Base-by-base conservation (phyloP, 257 asterid genomes). In the Linaria vulgaris region DNA sequence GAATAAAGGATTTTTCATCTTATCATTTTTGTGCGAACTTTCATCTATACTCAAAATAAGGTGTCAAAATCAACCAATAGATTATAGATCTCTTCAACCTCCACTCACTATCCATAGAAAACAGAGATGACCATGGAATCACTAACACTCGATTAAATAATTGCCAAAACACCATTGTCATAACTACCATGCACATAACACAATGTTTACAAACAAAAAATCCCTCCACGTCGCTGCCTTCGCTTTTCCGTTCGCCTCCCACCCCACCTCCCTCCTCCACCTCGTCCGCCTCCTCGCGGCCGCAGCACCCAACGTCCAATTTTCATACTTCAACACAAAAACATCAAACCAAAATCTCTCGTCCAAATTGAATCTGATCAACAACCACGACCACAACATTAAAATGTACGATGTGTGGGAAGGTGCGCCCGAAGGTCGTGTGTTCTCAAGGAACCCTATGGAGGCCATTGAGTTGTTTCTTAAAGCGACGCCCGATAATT, bases 161-260 rank as follows among this genome's bases (percentile, higher is more conserved):
- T 3, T 19, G 25, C n/a, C 4, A 0, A 6, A 16, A n/a, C 22
- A 12, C 12, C 53, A n/a, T 12, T 0, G n/a, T n/a, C n/a, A n/a
- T n/a, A n/a, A n/a, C n/a, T n/a, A n/a, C n/a, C n/a, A n/a, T n/a
- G n/a, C n/a, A n/a, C n/a, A n/a, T n/a, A n/a, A n/a, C n/a, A n/a
- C n/a, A 6, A 74, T 69, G 72, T 45, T 66, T 0, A 8, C 24
- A 0, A 12, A 16, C 13, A 46, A 30, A 3, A 30, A 49, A 41
- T 70, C 21, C 5, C 49, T 44, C 43, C 92, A 82, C 58, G 74
- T 82, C 6, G 86, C 76, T 11, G 88, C 76, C 25, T 62, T 85
- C 8, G 74, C 92, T 5, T 85, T 85, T 66, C 88, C 92, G 0
- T 78, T 80, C 59, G 83, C 83, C 56, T 69, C 86, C 23, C 92